A percentile compares a stretch with the other conserved stretches of the same genome.
phyloP scores from a whole-genome alignment of 2,329 filamentous ascomycete species.

The Exserohilum rostratum region DNA sequence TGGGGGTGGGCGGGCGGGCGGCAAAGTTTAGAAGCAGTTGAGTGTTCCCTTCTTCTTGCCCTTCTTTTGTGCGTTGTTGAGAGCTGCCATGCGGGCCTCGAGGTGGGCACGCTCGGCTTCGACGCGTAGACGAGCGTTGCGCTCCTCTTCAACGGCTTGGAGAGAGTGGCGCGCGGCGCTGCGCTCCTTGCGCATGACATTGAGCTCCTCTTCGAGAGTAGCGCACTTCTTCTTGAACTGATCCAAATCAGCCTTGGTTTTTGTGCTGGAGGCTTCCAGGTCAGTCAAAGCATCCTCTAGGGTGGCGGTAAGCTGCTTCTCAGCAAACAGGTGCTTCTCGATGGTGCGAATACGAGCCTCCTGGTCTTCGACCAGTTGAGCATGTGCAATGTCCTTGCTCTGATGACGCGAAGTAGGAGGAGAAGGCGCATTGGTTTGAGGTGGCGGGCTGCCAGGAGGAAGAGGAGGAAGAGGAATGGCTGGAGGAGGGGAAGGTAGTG shows the following conservation, averaged over 20 bases:
- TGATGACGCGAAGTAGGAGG: slow-evolving; percentile 70
- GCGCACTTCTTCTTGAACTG: slow-evolving; percentile 85
- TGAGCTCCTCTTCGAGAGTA: slow-evolving; percentile 74
- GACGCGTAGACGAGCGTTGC: slow-evolving; percentile 87
- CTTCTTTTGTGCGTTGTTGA: slow-evolving; percentile 89
- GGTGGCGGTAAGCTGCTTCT: slow-evolving; percentile 94
- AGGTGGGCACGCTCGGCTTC: slow-evolving; percentile 87
- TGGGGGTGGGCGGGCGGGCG: slow-evolving; percentile 7
- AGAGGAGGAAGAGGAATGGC: slow-evolving; percentile 95
- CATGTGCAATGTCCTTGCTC: slow-evolving; percentile 79
- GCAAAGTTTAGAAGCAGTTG: slow-evolving; percentile 82
- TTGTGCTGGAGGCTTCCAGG: slow-evolving; percentile 88
- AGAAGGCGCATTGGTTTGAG: slow-evolving; percentile 61
- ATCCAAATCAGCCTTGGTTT: slow-evolving; percentile 88
- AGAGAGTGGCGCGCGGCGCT: slow-evolving; percentile 68
- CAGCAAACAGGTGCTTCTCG: slow-evolving; percentile 93
- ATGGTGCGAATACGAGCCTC: slow-evolving; percentile 94
- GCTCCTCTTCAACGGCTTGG: slow-evolving; percentile 94
- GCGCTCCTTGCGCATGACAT: slow-evolving; percentile 66
- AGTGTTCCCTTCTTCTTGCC: slow-evolving; percentile 94
- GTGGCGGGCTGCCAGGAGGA: slow-evolving; percentile 59
- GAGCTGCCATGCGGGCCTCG: slow-evolving; percentile 76
- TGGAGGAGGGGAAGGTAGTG: slow-evolving; percentile 89
- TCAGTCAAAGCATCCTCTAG: slow-evolving; percentile 95
- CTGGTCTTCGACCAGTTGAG: slow-evolving; percentile 90